Conservation (phyloP, 2,329 filamentous ascomycete genomes). For the Rutstroemia sp. region DNA sequence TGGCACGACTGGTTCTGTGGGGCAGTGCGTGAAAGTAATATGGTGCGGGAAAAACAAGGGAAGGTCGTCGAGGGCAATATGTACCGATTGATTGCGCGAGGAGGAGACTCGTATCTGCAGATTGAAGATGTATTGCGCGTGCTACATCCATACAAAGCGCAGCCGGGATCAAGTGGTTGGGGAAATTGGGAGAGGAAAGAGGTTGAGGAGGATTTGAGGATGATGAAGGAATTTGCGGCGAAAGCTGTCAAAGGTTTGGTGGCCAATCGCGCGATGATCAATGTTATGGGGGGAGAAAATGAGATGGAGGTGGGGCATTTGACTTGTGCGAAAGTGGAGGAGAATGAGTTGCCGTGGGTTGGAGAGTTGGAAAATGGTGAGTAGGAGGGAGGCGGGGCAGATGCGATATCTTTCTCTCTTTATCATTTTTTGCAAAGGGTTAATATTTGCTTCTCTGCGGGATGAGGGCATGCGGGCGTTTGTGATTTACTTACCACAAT, state of each 20-base stretch:
- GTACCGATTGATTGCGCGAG: slow-evolving; percentile 19
- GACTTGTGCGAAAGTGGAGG: slow-evolving; percentile 19
- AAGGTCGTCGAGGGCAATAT: not conserved
- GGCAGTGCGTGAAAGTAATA: not conserved
- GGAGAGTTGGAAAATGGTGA: not conserved
- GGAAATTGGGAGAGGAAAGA: slow-evolving; percentile 1
- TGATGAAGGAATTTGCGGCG: slow-evolving; percentile 19
- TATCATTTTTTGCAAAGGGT: not conserved
- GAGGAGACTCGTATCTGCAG: slow-evolving; percentile 19
- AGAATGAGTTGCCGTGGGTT: slow-evolving; percentile 21
- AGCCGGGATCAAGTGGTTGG: not conserved
- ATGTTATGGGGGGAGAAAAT: slow-evolving; percentile 3
- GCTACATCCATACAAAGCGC: not conserved
- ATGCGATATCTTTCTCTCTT: not conserved
- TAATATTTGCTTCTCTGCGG: not conserved
- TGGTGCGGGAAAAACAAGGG: not conserved
- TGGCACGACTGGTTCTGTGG: slow-evolving; percentile 24
- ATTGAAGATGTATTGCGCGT: not conserved
- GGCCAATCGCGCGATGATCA: slow-evolving; percentile 19
- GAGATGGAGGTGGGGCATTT: slow-evolving; percentile 17
- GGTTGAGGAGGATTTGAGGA: slow-evolving; percentile 14
- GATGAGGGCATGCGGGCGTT: too few species aligned
- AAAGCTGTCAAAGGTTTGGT: slow-evolving; percentile 13
- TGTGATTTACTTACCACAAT: not conserved
- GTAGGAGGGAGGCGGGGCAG: not conserved